Conservation (phyloP, 169 alveolate genomes). For the Blepharisma undulans region DNA sequence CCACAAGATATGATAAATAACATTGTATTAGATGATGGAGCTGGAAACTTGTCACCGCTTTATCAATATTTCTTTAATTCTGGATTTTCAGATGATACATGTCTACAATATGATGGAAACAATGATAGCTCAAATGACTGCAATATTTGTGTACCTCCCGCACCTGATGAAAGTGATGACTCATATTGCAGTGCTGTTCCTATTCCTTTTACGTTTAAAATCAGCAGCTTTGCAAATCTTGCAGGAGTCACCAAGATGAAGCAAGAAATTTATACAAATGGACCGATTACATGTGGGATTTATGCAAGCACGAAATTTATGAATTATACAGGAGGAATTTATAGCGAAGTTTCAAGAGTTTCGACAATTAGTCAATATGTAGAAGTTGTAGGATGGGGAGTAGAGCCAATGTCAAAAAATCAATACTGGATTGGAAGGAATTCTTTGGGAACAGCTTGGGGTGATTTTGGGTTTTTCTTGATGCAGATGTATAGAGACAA, state of each 20-base stretch:
- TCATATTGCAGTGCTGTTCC: constrained; percentile 51
- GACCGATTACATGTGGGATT: constrained; percentile 75
- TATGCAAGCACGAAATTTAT: constrained; percentile 43
- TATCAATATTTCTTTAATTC: constrained; percentile 57
- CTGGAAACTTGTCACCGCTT: constrained; percentile 58
- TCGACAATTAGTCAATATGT: constrained; percentile 53
- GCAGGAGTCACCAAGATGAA: constrained; percentile 56
- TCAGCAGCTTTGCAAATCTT: constrained; percentile 43
- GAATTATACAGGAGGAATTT: constrained; percentile 59
- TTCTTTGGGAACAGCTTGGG: constrained; percentile 89
- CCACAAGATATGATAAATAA: constrained; percentile 64
- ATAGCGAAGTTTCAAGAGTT: not conserved
- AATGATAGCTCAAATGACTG: constrained; percentile 69
- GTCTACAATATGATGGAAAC: constrained; percentile 72
- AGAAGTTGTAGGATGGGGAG: constrained; percentile 73
- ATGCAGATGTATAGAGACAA: constrained; percentile 47
- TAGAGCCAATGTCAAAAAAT: constrained; percentile 63
- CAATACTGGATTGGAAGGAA: constrained; percentile 77
- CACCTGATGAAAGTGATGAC: constrained; percentile 51
- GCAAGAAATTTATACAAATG: constrained; percentile 74
- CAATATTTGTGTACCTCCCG: constrained; percentile 44
- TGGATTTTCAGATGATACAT: constrained; percentile 79
- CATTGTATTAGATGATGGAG: no score
- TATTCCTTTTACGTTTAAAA: no score
- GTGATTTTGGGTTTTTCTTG: constrained; percentile 75